A percentile compares a stretch with the other conserved stretches of the same genome.
phyloP scores from a whole-genome alignment of 2,329 filamentous ascomycete genomes.

The Fonsecaea multimorphosa region DNA sequence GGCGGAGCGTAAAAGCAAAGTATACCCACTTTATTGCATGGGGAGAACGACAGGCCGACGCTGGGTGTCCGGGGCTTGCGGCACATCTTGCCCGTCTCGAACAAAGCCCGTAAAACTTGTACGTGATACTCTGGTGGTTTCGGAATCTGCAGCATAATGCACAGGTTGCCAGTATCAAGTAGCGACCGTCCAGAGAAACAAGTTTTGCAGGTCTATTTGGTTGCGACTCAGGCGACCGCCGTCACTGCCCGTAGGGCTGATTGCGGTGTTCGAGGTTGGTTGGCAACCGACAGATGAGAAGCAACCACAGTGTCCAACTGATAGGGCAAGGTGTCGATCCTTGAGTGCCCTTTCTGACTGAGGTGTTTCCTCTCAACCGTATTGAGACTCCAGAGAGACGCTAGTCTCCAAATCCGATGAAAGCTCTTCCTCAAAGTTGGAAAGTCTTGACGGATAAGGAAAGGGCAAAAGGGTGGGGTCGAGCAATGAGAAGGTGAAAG shows the following conservation, averaged over 20 bases:
- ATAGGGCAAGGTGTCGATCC: slow-evolving; percentile 15
- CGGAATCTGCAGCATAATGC: not conserved
- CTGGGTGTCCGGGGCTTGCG: not conserved
- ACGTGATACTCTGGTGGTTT: not conserved
- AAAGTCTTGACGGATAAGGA: slow-evolving; percentile 1
- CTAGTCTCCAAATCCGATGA: not conserved
- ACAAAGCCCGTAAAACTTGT: not conserved
- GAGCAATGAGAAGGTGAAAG: not conserved
- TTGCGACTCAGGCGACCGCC: not conserved
- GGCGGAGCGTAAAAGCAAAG: not conserved
- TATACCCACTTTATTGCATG: not conserved
- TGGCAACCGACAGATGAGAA: not conserved
- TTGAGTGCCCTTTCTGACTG: slow-evolving; percentile 6
- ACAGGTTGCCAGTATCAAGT: not conserved
- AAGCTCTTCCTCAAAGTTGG: not conserved
- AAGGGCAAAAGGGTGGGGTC: not conserved
- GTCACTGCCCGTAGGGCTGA: not conserved
- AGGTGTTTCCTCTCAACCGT: not conserved
- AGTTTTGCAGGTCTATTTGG: not conserved
- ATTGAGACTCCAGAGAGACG: slow-evolving; percentile 1
- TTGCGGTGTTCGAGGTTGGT: not conserved
- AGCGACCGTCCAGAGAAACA: not conserved
- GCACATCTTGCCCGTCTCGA: slow-evolving; percentile 6
- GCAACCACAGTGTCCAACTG: not conserved
- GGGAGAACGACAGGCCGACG: not conserved